Conservation (phyloP, 345 rosid species). For the Salix koriyanagi region DNA sequence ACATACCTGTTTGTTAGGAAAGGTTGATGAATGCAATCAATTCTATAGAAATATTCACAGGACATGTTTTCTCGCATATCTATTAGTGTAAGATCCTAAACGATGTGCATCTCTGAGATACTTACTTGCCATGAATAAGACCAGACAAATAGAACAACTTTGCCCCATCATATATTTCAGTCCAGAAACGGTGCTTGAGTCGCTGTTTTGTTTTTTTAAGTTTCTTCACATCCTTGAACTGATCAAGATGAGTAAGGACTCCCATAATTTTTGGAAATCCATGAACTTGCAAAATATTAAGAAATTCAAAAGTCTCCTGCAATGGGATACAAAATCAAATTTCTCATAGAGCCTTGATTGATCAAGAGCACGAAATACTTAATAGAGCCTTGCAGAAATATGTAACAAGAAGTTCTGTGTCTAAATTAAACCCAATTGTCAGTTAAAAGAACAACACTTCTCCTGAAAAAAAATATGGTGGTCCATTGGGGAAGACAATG, state of each 20-base stretch:
- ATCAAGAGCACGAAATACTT: neutral
- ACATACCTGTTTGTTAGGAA: slow-evolving; percentile 55
- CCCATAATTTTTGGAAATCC: slow-evolving; percentile 91
- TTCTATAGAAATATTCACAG: neutral
- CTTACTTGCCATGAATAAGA: slow-evolving; percentile 84
- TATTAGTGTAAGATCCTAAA: too few species aligned
- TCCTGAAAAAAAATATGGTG: neutral
- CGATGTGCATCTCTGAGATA: neutral
- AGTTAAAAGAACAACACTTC: neutral
- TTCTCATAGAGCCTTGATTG: neutral
- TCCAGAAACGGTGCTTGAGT: slow-evolving; percentile 96
- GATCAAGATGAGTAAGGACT: slow-evolving; percentile 93
- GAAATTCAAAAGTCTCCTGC: slow-evolving; percentile 96
- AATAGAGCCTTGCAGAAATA: neutral
- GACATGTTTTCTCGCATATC: neutral
- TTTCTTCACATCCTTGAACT: slow-evolving; percentile 85
- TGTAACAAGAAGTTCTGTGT: neutral
- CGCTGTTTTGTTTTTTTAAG: slow-evolving; percentile 80
- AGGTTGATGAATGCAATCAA: neutral
- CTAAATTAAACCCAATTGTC: neutral
- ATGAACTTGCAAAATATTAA: slow-evolving; percentile 88
- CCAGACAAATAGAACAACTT: slow-evolving; percentile 90
- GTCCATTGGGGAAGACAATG: neutral
- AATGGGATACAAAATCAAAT: slow-evolving; percentile 10
- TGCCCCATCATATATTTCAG: slow-evolving; percentile 84